A percentile compares a stretch with the other conserved stretches of the same genome.
These are phyloP conservation scores for Platanthera guangdongensis DNA, from an alignment of 106 monocot genomes.

Conservation along the genomic window DNA sequence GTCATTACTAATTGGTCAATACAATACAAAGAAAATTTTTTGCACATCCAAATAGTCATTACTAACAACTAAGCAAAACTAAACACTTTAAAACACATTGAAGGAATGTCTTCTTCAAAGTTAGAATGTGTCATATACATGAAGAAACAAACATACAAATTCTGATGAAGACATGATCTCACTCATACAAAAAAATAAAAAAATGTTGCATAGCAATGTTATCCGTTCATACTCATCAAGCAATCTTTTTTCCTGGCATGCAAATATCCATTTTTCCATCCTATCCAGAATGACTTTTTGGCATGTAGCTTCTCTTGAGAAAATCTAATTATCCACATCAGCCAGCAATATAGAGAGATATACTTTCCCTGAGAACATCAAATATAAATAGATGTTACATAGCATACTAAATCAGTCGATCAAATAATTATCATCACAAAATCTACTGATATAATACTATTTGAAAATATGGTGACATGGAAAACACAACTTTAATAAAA, in stretches of 20 bases:
- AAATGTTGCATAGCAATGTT: conserved; percentile 7
- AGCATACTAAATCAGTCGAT: neutral
- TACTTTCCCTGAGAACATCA: conserved; percentile 39
- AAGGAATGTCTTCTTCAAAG: neutral
- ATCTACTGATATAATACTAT: neutral
- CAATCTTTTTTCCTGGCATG: conserved; percentile 59
- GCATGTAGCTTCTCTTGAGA: conserved; percentile 52
- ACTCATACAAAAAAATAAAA: too few species aligned
- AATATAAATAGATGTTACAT: neutral
- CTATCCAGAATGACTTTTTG: conserved; percentile 87
- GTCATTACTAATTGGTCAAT: neutral
- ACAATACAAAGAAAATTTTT: neutral
- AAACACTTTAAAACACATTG: neutral
- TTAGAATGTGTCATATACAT: too few species aligned
- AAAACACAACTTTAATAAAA: neutral
- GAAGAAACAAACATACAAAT: neutral
- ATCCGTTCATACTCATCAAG: conserved; percentile 43
- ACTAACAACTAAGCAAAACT: neutral
- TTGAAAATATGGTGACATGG: neutral
- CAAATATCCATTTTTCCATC: conserved; percentile 80
- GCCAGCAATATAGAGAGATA: conserved; percentile 59
- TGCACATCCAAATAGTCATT: neutral
- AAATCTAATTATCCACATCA: conserved; percentile 63
- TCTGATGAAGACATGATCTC: neutral
- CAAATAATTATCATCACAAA: neutral